Conservation (phyloP, 257 asterid genomes). For the Penstemon davidsonii region DNA sequence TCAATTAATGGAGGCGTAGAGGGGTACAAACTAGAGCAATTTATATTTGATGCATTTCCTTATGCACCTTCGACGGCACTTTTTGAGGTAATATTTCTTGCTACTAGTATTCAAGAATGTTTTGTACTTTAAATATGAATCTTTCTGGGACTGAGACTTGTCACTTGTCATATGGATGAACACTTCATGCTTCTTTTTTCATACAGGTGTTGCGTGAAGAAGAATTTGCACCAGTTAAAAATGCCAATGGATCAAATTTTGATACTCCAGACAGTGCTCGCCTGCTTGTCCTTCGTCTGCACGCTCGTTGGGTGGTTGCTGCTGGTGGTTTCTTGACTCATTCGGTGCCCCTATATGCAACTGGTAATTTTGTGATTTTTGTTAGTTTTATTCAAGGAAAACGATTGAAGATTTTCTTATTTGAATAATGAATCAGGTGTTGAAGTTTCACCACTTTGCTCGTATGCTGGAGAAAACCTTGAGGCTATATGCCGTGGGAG, state of each 20-base stretch:
- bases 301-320: conserved; percentile 93
- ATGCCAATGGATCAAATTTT: conserved; percentile 82
- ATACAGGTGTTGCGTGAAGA: conserved; percentile 80
- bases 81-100: conserved; percentile 63
- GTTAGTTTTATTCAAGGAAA: background rate
- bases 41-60: conserved; percentile 94
- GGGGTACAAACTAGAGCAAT: conserved; percentile 91
- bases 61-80: conserved; percentile 89
- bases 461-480: conserved; percentile 93
- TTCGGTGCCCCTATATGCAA: conserved; percentile 85
- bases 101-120: background rate
- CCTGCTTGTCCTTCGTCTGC: conserved; percentile 86
- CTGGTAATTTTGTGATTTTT: conserved; percentile 49
- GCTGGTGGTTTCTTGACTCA: conserved; percentile 99
- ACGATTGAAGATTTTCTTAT: background rate
- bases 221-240: conserved; percentile 97
- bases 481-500: conserved; percentile 93
- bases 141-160: background rate
- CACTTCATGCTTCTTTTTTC: background rate
- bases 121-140: background rate
- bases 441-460: conserved; percentile 92
- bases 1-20: conserved; percentile 75
- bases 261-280: conserved; percentile 98
- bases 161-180: background rate
- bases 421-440: conserved; percentile 53